phyloP scores from a whole-genome alignment of 163 green algal species.

The Scenedesmus sp. region DNA sequence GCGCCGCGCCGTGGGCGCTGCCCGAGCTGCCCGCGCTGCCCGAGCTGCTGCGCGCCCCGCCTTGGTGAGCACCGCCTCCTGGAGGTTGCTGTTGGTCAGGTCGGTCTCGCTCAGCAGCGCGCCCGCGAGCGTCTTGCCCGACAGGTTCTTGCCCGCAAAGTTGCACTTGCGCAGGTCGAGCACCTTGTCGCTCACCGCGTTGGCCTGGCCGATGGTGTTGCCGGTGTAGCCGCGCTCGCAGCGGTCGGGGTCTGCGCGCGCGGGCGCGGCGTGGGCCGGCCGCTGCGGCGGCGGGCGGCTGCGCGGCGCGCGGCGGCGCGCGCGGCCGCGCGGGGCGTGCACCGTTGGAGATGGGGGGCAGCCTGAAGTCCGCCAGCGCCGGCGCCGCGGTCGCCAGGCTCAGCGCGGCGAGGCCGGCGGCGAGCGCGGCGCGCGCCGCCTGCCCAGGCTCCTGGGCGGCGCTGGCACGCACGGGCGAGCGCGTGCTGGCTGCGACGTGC shows the following conservation, averaged over 20 bases:
- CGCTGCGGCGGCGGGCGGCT: too few relatives aligned
- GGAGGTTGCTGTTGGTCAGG: slow-evolving; percentile 80
- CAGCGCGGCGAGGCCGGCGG: slow-evolving; percentile 33
- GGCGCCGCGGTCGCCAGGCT: slow-evolving; percentile 44
- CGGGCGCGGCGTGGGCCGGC: too few relatives aligned
- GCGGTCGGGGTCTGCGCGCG: slow-evolving; percentile 82
- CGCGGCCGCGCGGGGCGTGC: too few relatives aligned
- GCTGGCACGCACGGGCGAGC: neutral
- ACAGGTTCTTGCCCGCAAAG: slow-evolving; percentile 80
- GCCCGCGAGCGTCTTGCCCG: slow-evolving; percentile 87
- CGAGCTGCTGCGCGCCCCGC: too few relatives aligned
- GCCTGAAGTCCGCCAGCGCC: slow-evolving; percentile 62
- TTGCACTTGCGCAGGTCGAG: slow-evolving; percentile 94
- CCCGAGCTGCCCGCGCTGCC: too few relatives aligned
- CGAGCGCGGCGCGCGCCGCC: neutral
- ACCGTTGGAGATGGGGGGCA: slow-evolving; percentile 80
- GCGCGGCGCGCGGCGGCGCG: too few relatives aligned
- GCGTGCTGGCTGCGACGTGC: neutral
- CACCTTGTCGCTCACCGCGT: slow-evolving; percentile 90
- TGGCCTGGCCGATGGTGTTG: slow-evolving; percentile 97
- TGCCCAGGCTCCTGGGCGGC: too few relatives aligned
- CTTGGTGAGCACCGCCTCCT: slow-evolving; percentile 92
- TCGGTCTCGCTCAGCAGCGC: slow-evolving; percentile 81
- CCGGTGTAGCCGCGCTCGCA: slow-evolving; percentile 91
- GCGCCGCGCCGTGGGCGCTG: too few relatives aligned